A percentile compares a stretch with the other conserved stretches of the same genome.
Conservation (phyloP, 371 early-diverging fungal genomes). For the Nosema bombycis region DNA sequence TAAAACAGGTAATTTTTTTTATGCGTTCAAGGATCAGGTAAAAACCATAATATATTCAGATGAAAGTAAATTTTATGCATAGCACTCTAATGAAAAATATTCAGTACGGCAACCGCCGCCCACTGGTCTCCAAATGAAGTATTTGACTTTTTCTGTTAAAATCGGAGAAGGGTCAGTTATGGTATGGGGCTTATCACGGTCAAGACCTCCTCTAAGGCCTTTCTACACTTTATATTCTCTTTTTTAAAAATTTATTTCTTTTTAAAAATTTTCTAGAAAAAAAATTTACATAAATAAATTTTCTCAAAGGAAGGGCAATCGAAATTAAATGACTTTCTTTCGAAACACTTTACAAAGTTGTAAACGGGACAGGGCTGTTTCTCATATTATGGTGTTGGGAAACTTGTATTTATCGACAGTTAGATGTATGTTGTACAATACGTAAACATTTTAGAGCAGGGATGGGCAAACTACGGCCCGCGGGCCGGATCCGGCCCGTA, state of each 20-base stretch:
- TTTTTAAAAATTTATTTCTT: too few relatives aligned
- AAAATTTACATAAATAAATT: too few relatives aligned
- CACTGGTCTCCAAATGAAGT: background rate
- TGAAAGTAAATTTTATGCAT: background rate
- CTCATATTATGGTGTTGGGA: background rate
- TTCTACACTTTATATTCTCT: too few relatives aligned
- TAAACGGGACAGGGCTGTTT: too few relatives aligned
- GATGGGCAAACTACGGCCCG: too few relatives aligned
- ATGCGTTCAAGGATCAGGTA: background rate
- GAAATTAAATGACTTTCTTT: too few relatives aligned
- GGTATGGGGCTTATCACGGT: too few relatives aligned
- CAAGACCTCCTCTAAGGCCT: too few relatives aligned
- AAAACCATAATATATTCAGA: background rate
- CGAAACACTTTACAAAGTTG: too few relatives aligned
- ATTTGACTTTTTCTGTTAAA: background rate
- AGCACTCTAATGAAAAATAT: background rate
- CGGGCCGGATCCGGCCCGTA: too few relatives aligned
- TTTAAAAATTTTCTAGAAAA: too few relatives aligned
- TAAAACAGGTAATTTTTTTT: background rate
- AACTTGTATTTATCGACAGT: background rate
- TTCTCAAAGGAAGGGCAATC: too few relatives aligned
- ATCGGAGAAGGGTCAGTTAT: background rate
- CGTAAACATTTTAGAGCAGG: background rate
- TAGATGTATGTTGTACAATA: background rate
- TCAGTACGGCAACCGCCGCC: background rate